Base-by-base conservation (phyloP, 2,329 filamentous ascomycete genomes). In the Colletotrichum filicis region DNA sequence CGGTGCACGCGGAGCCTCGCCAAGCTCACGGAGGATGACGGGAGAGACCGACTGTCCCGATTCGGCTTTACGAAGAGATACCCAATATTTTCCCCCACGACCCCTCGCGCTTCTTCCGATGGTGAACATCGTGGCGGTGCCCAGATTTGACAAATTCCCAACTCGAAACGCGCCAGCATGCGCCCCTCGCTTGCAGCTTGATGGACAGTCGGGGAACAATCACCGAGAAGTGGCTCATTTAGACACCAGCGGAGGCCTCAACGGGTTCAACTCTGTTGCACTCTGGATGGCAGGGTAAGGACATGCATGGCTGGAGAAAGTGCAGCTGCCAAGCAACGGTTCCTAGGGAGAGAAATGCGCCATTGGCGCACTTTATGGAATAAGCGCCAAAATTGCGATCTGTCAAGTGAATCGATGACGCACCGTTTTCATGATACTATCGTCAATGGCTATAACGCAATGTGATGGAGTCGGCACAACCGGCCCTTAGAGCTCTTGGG, bases 331-430 rank as follows among this genome's bases (percentile, higher is more conserved):
- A 72, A 72, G 70, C 24, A n/a, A 5, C n/a, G 3, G 8, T 32
- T 14, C 24, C 35, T 16, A 4, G 11, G 8, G 37, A 42, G 22
- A 70, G 35, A 60, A 70, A 70, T 61, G 66, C 55, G 66, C 55
- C 55, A 61, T 37, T 30, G 55, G 32, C 22, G 24, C 46, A 12
- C 26, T 8, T 12, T 26, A 19, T 56, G 46, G 22, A 42, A 52
- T 61, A 73, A 61, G 66, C 60, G 71, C 70, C 70, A 60, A 64
- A 69, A 8, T 57, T 19, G 55, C 71, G 71, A 73, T 73, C 71
- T 61, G 28, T 37, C 60, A 52, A 5, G 28, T 30, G 22, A 58
- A 57, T 73, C 71, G 71, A 73, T 73, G 71, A 73, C 71, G 71
- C 71, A 73, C 56, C 32, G 35, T 66, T 57, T 56, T 11, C 22